Conservation (phyloP, 2,329 filamentous ascomycete genomes). For the Pseudogymnoascus sp. region DNA sequence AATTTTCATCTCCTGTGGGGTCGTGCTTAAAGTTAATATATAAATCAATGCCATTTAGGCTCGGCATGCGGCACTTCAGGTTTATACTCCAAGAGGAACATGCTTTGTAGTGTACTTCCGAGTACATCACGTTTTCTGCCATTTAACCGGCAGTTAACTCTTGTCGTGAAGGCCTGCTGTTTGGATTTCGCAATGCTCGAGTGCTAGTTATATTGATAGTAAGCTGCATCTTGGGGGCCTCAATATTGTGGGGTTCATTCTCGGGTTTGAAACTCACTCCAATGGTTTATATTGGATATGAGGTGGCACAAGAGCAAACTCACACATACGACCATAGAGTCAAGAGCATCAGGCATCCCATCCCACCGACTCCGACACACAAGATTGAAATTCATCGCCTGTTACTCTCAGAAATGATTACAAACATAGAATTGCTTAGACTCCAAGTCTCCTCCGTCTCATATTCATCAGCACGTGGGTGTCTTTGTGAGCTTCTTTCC, state of each 20-base stretch:
- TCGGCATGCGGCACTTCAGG: neutral
- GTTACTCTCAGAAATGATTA: neutral
- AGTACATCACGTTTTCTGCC: neutral
- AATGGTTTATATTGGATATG: neutral
- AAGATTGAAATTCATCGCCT: neutral
- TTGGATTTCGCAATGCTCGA: too few relatives aligned
- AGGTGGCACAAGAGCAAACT: neutral
- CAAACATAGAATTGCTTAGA: neutral
- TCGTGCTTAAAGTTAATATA: neutral
- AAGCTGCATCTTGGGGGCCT: neutral
- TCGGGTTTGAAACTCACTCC: too few relatives aligned
- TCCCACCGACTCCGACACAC: neutral
- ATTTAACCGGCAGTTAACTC: neutral
- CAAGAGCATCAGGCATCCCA: neutral
- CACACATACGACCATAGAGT: neutral
- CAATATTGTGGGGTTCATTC: neutral
- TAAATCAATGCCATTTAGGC: neutral
- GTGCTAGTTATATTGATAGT: neutral
- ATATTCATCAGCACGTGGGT: too few relatives aligned
- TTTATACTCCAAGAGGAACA: neutral
- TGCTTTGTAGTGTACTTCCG: neutral
- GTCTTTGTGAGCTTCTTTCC: too few relatives aligned
- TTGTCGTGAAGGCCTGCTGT: neutral
- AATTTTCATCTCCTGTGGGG: neutral
- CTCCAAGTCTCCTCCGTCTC: neutral